phyloP scores from a whole-genome alignment of 2,329 filamentous ascomycete species.

The Neonectria neomacrospora region DNA sequence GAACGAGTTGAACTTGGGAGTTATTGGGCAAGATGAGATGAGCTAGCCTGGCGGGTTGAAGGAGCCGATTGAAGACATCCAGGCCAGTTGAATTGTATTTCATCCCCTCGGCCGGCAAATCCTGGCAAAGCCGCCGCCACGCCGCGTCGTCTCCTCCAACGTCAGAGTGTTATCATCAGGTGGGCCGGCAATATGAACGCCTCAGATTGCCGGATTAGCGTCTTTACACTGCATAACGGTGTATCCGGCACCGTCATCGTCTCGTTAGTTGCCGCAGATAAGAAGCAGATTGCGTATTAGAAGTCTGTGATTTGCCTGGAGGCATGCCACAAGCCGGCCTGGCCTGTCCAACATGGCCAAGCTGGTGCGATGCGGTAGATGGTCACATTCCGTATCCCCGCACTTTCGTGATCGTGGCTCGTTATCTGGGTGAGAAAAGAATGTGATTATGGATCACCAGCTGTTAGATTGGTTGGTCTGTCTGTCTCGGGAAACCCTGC shows the following conservation, averaged over 20 bases:
- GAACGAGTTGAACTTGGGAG: constrained; percentile 12
- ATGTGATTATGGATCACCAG: background rate
- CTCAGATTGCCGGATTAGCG: constrained; percentile 5
- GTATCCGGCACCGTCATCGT: background rate
- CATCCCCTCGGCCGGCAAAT: constrained; percentile 6
- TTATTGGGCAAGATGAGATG: constrained; percentile 16
- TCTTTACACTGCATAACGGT: background rate
- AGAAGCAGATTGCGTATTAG: background rate
- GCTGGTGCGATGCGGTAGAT: constrained; percentile 6
- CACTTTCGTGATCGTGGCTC: background rate
- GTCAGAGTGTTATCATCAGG: background rate
- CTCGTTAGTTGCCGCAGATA: background rate
- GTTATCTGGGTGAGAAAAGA: constrained; percentile 6
- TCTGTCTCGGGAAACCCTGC: background rate
- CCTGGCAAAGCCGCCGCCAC: background rate
- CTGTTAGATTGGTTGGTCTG: background rate
- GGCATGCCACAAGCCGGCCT: background rate
- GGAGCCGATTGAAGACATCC: background rate
- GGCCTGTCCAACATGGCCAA: background rate
- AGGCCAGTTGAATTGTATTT: constrained; percentile 13
- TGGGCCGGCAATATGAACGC: constrained; percentile 1
- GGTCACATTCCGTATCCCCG: constrained; percentile 14
- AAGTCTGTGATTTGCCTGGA: background rate
- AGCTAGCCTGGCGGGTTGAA: background rate
- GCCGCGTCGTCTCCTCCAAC: background rate